Evolutionary conservation across 352 stramenopile species (phyloP).

Genomic region (Globisporangium heterothallicum): DNA sequence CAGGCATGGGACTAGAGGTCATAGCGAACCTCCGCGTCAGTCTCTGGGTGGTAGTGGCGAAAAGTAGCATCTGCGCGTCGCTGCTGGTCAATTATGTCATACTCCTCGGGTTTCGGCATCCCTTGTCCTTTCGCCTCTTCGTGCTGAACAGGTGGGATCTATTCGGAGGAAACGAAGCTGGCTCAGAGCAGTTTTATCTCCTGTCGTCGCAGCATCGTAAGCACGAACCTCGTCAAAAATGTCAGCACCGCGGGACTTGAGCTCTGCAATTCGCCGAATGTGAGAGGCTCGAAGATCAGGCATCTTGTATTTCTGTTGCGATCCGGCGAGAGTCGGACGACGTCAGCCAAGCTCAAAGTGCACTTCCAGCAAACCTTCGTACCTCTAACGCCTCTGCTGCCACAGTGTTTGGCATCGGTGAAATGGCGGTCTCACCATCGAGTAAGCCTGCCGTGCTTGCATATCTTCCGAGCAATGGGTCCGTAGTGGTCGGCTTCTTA

Average conservation of each 20-base stretch:
- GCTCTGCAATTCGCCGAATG: constrained; percentile 58
- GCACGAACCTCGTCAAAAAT: constrained; percentile 21
- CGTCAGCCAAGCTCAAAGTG: too few relatives aligned
- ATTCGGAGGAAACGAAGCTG: too few relatives aligned
- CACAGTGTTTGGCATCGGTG: background rate
- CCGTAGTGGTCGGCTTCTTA: background rate
- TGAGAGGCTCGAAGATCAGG: constrained; percentile 58
- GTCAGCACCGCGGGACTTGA: constrained; percentile 33
- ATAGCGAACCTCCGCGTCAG: constrained; percentile 54
- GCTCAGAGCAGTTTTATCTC: background rate
- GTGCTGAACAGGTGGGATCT: constrained; percentile 2
- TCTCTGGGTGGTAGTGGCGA: constrained; percentile 52
- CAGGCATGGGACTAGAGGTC: too few relatives aligned
- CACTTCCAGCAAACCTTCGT: too few relatives aligned
- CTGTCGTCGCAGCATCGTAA: background rate
- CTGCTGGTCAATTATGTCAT: constrained; percentile 17
- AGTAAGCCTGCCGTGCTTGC: background rate
- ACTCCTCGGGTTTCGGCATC: constrained; percentile 14
- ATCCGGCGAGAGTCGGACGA: too few relatives aligned
- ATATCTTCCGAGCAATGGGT: background rate
- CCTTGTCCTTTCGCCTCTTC: background rate
- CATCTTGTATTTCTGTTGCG: constrained; percentile 43
- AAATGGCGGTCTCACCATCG: background rate
- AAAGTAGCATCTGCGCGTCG: constrained; percentile 46
- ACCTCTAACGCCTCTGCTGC: background rate